Base-by-base conservation (phyloP, 768 basidiomycete genomes). In the Termitomyces sp. region DNA sequence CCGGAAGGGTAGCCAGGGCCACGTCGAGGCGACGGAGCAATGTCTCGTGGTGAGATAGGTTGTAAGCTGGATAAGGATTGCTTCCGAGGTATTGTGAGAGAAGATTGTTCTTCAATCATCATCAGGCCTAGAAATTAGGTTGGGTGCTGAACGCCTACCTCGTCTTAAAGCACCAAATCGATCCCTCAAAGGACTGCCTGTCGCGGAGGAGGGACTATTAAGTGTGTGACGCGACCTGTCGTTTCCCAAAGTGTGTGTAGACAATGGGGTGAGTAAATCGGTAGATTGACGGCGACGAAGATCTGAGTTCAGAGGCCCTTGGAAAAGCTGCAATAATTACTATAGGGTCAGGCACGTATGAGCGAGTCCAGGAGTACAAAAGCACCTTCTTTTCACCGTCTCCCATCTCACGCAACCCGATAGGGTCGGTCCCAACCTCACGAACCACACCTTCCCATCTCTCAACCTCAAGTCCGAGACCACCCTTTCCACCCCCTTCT, bases 341-440 rank as follows among this genome's bases (percentile, higher is more conserved):
- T 56, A 46, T 70, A 53, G 71, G 68, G 52, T 69, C 64, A 50
- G 55, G 59, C 57, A 38, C 17, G 31, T 14, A 58, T 61, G 40
- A 58, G 49, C 60, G 26, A 56, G 61, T 50, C 52, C 26, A 64
- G 49, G 50, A 43, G 51, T 19, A 50, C 42, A 21, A 56, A 56
- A 79, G 64, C 64, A 94, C 94, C 89, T 94, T 95, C 77, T 87
- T 92, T 78, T 96, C 94, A 21, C 75, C 73, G 52, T 93, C 91
- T 56, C 75, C 76, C 82, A 91, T 82, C 67, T 95, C 94, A 62
- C 85, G 86, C 63, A 93, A 66, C 41, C 83, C 81, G 37, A 87
- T 71, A 17, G 94, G 94, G 56, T 91, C 89, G 43, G 68, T 78
- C 30, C 81, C 85, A 23, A 79, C 73, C 66, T 93, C 91, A 57